Evolutionary conservation across 352 stramenopile genomes (phyloP).

Genomic region (Phytopythium litorale): DNA sequence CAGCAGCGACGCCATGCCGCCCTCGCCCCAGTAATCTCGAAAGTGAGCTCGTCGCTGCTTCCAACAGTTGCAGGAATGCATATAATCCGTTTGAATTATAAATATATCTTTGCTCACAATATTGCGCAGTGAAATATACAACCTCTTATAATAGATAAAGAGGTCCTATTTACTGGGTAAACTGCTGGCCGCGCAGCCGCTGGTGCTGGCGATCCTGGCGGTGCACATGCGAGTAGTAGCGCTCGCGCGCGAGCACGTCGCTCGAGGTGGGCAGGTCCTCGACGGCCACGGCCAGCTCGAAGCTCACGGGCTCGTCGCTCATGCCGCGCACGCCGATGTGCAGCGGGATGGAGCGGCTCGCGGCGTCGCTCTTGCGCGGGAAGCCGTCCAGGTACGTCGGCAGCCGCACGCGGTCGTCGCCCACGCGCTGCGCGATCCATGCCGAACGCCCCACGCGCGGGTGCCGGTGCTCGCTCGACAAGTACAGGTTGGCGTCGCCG

Average conservation of each 20-base stretch:
- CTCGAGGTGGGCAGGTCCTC: constrained; percentile 48
- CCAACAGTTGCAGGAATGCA: neutral
- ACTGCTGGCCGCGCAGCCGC: constrained; percentile 7
- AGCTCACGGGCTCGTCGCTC: constrained; percentile 22
- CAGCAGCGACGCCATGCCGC: constrained; percentile 61
- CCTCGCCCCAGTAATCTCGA: neutral
- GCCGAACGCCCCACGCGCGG: constrained; percentile 55
- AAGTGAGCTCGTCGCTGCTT: neutral
- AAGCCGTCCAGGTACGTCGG: constrained; percentile 81
- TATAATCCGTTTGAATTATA: neutral
- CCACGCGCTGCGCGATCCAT: constrained; percentile 65
- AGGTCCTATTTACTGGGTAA: neutral
- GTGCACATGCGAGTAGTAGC: constrained; percentile 59
- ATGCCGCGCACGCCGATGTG: constrained; percentile 69
- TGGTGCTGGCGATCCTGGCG: constrained; percentile 12
- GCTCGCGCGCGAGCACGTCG: constrained; percentile 40
- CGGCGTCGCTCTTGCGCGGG: constrained; percentile 40
- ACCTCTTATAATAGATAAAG: neutral
- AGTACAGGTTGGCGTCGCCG: constrained; percentile 62
- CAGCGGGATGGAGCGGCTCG: constrained; percentile 51
- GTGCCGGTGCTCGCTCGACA: constrained; percentile 64
- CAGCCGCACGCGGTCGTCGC: constrained; percentile 56
- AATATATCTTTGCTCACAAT: neutral
- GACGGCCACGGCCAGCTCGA: constrained; percentile 55
- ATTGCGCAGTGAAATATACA: no score